Conservation (phyloP, 768 basidiomycete species). For the Pholiota conissans region DNA sequence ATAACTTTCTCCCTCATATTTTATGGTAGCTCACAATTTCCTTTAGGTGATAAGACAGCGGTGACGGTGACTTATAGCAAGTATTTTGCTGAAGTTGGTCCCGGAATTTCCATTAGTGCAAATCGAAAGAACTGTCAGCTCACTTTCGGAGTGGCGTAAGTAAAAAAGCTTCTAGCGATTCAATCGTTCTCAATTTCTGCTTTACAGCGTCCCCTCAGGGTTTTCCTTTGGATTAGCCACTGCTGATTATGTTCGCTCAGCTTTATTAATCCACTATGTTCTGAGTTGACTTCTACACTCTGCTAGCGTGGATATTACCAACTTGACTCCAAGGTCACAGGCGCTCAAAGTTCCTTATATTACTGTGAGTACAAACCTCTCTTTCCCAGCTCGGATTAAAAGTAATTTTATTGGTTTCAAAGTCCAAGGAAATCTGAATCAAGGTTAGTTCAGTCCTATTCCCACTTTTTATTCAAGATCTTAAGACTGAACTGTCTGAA, state of each 20-base stretch:
- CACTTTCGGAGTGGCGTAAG: slow-evolving; percentile 23
- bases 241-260: slow-evolving; percentile 22
- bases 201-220: slow-evolving; percentile 19
- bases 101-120: slow-evolving; percentile 19
- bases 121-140: slow-evolving; percentile 27
- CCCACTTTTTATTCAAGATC: neutral
- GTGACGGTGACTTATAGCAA: slow-evolving; percentile 24
- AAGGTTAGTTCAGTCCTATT: slow-evolving; percentile 15
- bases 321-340: slow-evolving; percentile 23
- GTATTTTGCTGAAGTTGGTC: slow-evolving; percentile 24
- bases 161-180: too few relatives aligned
- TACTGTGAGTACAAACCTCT: too few relatives aligned
- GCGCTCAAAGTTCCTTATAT: slow-evolving; percentile 25
- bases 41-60: slow-evolving; percentile 16
- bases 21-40: too few relatives aligned
- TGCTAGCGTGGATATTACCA: slow-evolving; percentile 26
- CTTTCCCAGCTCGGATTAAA: too few relatives aligned
- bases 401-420: too few relatives aligned
- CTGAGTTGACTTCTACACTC: neutral
- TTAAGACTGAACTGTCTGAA: neutral
- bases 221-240: slow-evolving; percentile 26
- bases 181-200: too few relatives aligned
- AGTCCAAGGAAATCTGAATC: slow-evolving; percentile 25
- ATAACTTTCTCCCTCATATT: too few relatives aligned
- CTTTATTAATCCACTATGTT: too few relatives aligned